Conservation (phyloP, 2,329 filamentous ascomycete genomes). For the Colletotrichum simmondsii region DNA sequence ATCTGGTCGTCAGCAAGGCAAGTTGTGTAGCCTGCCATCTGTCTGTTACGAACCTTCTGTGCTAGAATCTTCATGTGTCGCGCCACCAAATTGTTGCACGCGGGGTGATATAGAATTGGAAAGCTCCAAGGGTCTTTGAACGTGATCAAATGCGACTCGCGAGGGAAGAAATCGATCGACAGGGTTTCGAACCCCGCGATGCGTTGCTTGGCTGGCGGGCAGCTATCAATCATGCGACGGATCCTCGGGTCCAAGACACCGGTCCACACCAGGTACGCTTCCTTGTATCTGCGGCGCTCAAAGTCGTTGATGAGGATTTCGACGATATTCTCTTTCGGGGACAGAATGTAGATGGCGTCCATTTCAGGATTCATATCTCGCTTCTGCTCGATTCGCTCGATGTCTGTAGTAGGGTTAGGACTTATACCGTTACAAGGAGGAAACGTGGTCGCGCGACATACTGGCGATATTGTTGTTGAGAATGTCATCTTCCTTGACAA, state of each 20-base stretch:
- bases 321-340: constrained; percentile 86
- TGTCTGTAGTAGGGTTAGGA: constrained; percentile 68
- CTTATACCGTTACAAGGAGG: constrained; percentile 13
- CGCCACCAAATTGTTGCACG: constrained; percentile 85
- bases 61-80: constrained; percentile 86
- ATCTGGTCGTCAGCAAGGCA: constrained; percentile 32
- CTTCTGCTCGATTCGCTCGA: constrained; percentile 91
- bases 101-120: constrained; percentile 88
- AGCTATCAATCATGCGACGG: constrained; percentile 80
- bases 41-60: constrained; percentile 75
- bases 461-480: constrained; percentile 96
- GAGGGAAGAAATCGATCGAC: constrained; percentile 88
- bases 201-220: constrained; percentile 74
- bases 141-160: constrained; percentile 90
- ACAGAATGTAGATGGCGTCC: constrained; percentile 94
- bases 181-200: constrained; percentile 86
- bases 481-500: constrained; percentile 94
- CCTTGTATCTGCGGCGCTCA: constrained; percentile 83
- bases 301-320: constrained; percentile 96
- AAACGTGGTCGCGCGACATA: constrained; percentile 55
- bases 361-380: constrained; percentile 86
- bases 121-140: constrained; percentile 98
- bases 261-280: constrained; percentile 87
- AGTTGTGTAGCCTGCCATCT: neutral
- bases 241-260: constrained; percentile 75